phyloP scores from a whole-genome alignment of 2,329 filamentous ascomycete species.

The Dothideomycetes sp. region DNA sequence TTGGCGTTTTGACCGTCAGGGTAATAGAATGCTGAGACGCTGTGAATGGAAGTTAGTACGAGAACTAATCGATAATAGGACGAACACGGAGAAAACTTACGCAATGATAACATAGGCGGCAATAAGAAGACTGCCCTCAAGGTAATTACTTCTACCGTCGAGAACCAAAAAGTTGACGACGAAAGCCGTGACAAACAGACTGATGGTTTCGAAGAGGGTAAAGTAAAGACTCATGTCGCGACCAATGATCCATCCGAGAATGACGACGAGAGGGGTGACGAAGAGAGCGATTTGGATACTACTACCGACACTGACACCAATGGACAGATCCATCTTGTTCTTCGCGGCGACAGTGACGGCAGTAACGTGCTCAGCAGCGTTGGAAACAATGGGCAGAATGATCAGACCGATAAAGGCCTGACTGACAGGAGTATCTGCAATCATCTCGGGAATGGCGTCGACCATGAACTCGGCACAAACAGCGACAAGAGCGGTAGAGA shows the following conservation, averaged over 20 bases:
- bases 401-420: slow-evolving; percentile 73
- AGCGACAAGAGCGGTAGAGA: slow-evolving; percentile 50
- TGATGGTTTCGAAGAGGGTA: slow-evolving; percentile 54
- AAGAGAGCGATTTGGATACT: slow-evolving; percentile 76
- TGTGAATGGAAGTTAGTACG: slow-evolving; percentile 10
- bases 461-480: slow-evolving; percentile 64
- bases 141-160: slow-evolving; percentile 74
- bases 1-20: slow-evolving; percentile 35
- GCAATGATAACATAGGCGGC: slow-evolving; percentile 75
- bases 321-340: slow-evolving; percentile 78
- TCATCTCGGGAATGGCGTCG: slow-evolving; percentile 60
- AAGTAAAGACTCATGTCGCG: slow-evolving; percentile 60
- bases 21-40: slow-evolving; percentile 41
- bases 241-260: slow-evolving; percentile 70
- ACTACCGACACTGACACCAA: slow-evolving; percentile 69
- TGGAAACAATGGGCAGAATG: slow-evolving; percentile 73
- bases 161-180: slow-evolving; percentile 79
- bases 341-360: slow-evolving; percentile 71
- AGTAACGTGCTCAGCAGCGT: slow-evolving; percentile 73
- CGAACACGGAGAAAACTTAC: slow-evolving; percentile 22
- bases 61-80: neutral
- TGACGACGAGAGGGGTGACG: slow-evolving; percentile 65
- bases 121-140: slow-evolving; percentile 68
- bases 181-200: slow-evolving; percentile 73
- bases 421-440: slow-evolving; percentile 49